Base-by-base conservation (phyloP, 176 grass and related monocot genomes). In the Melocanna baccifera region DNA sequence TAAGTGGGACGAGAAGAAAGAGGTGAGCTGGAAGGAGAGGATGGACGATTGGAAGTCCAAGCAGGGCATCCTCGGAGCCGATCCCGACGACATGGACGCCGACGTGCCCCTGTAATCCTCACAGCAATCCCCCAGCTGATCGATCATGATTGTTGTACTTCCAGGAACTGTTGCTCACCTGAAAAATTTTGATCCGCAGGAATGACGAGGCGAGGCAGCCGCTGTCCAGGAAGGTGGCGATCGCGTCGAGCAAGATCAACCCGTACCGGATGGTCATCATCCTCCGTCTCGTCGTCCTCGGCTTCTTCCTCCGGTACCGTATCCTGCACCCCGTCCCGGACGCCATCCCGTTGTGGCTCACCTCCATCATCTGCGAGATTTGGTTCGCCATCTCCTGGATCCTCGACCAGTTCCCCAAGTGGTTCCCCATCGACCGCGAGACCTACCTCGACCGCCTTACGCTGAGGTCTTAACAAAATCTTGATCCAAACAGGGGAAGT, bases 11-110 rank as follows among this genome's bases (percentile, higher is more conserved):
- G 96, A 94, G 53, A 96, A 94, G 81, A 96, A 86, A 64, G 93
- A 99, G 22, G 85, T 83, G 47, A 84, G 93, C 72, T 99, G 96
- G 96, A 99, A 99, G 91, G 96, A 96, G 76, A 87, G 96, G 71
- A 96, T 99, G 96, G 96, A 99, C 68, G 96, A 99, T 20, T 99
- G 93, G 93, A 99, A 99, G 81, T 96, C 96, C 57, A 99, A 94
- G 74, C 96, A 97, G 76, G 78, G 90, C 37, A 62, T 88, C 83
- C 84, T 92, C 28, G 91, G 91, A 12, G 79, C 47, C 8, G 91
- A 99, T 18, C 78, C 85, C 15, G 96, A 99, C 29, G 96, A 99
- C 84, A 86, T 89, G 45, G 96, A 96, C 83, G 88, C 93, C 3
- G 93, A 99, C 75, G 92, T 92, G 85, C 86, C 96, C 26, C 50